phyloP scores from a whole-genome alignment of 768 basidiomycete genomes.

The Tulasnella sp. region DNA sequence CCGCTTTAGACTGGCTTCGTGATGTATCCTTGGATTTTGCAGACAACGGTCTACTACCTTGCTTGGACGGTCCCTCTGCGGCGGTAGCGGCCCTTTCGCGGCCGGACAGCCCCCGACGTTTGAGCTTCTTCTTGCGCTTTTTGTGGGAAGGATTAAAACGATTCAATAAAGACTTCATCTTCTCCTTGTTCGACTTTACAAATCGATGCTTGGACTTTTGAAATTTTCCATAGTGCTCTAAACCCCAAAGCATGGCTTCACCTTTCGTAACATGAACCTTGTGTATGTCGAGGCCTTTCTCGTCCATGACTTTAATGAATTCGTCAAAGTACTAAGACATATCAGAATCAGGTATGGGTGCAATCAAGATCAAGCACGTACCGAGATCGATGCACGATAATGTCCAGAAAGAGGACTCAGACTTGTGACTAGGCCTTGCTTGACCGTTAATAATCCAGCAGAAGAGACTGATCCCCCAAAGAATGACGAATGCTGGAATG shows the following conservation, averaged over 20 bases:
- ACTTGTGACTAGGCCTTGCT: slow-evolving; percentile 45
- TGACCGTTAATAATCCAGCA: slow-evolving; percentile 44
- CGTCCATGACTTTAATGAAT: slow-evolving; percentile 40
- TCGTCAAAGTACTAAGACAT: slow-evolving; percentile 40
- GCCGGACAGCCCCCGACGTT: too few species aligned
- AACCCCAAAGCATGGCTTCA: slow-evolving; percentile 46
- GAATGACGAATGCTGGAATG: slow-evolving; percentile 55
- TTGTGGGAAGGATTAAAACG: too few species aligned
- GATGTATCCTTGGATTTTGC: too few species aligned
- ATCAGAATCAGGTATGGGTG: neutral
- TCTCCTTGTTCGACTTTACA: slow-evolving; percentile 27
- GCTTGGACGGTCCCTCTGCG: too few species aligned
- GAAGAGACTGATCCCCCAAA: slow-evolving; percentile 26
- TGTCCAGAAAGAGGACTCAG: slow-evolving; percentile 56
- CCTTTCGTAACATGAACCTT: slow-evolving; percentile 51
- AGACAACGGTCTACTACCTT: too few species aligned
- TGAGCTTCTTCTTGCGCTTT: too few species aligned
- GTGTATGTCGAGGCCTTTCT: slow-evolving; percentile 44
- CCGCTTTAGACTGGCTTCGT: too few species aligned
- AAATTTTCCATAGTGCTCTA: slow-evolving; percentile 35
- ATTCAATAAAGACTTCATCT: slow-evolving; percentile 23
- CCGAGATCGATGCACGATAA: slow-evolving; percentile 48
- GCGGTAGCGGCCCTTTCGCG: too few species aligned
- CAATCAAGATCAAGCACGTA: slow-evolving; percentile 19
- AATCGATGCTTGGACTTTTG: slow-evolving; percentile 32